These are phyloP conservation scores for Solanum peruvianum DNA, from an alignment of 257 asterid genomes.

Conservation along the genomic window DNA sequence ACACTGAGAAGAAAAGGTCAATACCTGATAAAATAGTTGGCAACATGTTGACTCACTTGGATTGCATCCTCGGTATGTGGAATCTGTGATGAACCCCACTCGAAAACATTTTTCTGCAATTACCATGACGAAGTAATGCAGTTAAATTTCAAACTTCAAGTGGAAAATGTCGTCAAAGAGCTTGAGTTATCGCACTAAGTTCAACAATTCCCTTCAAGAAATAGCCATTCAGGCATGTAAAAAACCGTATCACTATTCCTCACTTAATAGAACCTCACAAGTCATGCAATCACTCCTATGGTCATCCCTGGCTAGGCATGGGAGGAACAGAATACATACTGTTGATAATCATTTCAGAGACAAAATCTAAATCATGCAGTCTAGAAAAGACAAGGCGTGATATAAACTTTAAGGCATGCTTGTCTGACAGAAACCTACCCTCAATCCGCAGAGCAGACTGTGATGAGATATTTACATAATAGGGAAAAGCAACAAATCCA, in stretches of 20 bases:
- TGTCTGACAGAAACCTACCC: background rate
- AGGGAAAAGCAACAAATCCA: background rate
- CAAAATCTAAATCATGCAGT: background rate
- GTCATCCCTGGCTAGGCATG: background rate
- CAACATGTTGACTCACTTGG: conserved; percentile 89
- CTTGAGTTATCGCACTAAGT: background rate
- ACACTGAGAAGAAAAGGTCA: background rate
- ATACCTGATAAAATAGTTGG: conserved; percentile 80
- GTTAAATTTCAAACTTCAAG: background rate
- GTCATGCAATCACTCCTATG: background rate
- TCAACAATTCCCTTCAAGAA: background rate
- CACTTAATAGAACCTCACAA: background rate
- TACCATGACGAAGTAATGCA: background rate
- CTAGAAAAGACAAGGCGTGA: background rate
- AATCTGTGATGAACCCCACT: conserved; percentile 81
- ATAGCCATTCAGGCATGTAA: background rate
- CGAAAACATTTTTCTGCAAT: conserved; percentile 91
- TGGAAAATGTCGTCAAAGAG: background rate
- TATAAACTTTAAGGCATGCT: background rate
- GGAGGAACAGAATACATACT: background rate
- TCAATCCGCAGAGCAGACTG: background rate
- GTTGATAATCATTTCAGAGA: background rate
- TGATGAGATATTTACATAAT: background rate
- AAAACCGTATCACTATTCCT: background rate
- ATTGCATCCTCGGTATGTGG: conserved; percentile 96